Evolutionary conservation across 495 filamentous ascomycete species (phyloP).

Genomic region (Penicillium dipodomyicola): DNA sequence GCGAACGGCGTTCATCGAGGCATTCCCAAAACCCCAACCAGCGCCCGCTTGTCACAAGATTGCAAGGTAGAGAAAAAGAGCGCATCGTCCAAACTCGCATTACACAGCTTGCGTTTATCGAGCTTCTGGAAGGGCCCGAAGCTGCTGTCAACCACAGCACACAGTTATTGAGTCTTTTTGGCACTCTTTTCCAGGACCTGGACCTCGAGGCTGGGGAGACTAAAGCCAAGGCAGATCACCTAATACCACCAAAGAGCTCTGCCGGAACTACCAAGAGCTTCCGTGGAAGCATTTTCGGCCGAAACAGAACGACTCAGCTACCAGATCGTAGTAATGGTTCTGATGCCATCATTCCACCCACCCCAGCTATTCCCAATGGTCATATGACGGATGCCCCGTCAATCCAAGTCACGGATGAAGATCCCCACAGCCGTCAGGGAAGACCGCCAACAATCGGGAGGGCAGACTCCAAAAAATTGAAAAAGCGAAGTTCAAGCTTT

Average conservation of each 20-base stretch:
- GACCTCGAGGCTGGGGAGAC: conserved; percentile 32
- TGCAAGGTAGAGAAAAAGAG: conserved; percentile 76
- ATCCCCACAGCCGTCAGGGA: conserved; percentile 23
- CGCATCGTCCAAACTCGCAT: conserved; percentile 86
- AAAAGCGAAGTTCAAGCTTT: conserved; percentile 42
- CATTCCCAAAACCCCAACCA: conserved; percentile 36
- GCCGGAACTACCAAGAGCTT: conserved; percentile 69
- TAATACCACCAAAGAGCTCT: conserved; percentile 64
- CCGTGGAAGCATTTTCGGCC: conserved; percentile 71
- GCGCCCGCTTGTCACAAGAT: conserved; percentile 62
- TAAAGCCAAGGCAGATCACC: conserved; percentile 26
- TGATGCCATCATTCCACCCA: conserved; percentile 18
- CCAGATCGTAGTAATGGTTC: conserved; percentile 27
- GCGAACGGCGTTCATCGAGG: conserved; percentile 33
- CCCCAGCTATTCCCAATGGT: conserved; percentile 21
- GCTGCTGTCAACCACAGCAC: conserved; percentile 80
- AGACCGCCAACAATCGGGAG: conserved; percentile 25
- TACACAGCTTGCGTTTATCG: conserved; percentile 82
- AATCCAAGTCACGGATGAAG: conserved; percentile 52
- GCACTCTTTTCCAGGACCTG: conserved; percentile 66
- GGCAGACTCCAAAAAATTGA: conserved; percentile 48
- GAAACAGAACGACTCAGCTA: conserved; percentile 41
- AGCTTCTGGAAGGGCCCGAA: conserved; percentile 76
- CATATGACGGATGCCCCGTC: conserved; percentile 36
- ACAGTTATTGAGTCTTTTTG: conserved; percentile 79